Evolutionary conservation across 306 rosid species (phyloP).

Genomic region (Inga laurina): DNA sequence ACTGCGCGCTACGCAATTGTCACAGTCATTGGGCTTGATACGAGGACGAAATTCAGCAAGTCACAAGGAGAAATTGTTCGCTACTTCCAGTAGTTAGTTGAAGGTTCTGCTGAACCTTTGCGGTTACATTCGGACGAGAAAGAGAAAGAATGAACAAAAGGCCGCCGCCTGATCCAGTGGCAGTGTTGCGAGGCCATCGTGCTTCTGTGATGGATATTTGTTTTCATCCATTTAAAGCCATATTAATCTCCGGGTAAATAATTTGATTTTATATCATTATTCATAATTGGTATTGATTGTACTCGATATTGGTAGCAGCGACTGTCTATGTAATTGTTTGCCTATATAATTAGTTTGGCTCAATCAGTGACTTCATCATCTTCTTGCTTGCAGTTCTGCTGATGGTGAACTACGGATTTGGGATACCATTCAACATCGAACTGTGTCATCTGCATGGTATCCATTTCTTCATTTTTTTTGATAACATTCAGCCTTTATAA

Average conservation of each 20-base stretch:
- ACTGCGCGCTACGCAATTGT: neutral
- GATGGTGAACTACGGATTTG: conserved; percentile 90
- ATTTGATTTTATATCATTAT: neutral
- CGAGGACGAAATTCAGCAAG: neutral
- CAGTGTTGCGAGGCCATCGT: conserved; percentile 87
- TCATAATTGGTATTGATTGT: neutral
- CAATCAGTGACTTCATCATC: neutral
- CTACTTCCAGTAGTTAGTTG: neutral
- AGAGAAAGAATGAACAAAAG: conserved; percentile 57
- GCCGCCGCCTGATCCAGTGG: conserved; percentile 82
- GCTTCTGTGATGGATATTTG: conserved; percentile 76
- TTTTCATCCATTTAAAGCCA: conserved; percentile 64
- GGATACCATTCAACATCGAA: conserved; percentile 78
- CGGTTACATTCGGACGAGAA: neutral
- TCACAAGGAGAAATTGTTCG: neutral
- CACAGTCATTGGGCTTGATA: neutral
- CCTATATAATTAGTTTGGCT: neutral
- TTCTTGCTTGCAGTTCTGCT: conserved; percentile 57
- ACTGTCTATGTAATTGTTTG: neutral
- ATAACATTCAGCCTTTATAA: neutral
- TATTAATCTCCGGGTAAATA: conserved; percentile 70
- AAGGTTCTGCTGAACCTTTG: neutral
- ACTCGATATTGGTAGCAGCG: neutral
- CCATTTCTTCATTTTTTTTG: neutral
- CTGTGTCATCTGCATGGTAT: conserved; percentile 80